Evolutionary conservation across 176 grass and related monocot genomes (phyloP).

Genomic region (Eragrostis curvula): DNA sequence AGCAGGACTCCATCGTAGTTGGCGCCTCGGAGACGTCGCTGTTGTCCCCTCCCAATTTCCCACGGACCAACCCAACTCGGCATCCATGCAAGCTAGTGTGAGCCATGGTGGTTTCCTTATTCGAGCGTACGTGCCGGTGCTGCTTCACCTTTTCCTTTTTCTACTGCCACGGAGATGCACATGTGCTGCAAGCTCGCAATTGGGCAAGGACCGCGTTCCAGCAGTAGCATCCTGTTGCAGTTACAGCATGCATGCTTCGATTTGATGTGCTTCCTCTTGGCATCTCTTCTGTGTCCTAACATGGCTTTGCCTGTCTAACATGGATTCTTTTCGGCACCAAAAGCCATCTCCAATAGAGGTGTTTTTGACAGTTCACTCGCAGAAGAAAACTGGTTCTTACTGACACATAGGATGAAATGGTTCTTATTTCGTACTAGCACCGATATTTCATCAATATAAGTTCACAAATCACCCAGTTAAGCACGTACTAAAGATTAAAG

Average conservation of each 20-base stretch:
- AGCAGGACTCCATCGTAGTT: background rate
- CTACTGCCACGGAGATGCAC: background rate
- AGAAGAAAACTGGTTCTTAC: no score
- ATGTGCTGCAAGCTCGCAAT: slow-evolving; percentile 8
- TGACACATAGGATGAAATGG: no score
- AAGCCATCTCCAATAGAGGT: background rate
- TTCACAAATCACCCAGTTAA: no score
- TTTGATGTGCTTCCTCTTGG: background rate
- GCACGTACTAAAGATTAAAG: no score
- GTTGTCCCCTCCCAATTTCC: background rate
- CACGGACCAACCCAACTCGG: background rate
- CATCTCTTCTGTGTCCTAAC: background rate
- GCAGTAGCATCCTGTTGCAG: slow-evolving; percentile 1
- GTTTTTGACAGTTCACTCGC: no score
- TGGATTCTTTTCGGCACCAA: background rate
- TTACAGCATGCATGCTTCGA: background rate
- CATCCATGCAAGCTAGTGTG: background rate
- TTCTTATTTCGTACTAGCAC: no score
- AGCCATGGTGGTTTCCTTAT: slow-evolving; percentile 29
- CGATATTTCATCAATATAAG: no score
- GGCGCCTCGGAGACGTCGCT: slow-evolving; percentile 13
- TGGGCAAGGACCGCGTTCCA: background rate
- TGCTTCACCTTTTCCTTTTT: background rate
- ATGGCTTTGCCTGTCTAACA: background rate
- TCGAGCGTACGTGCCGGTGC: slow-evolving; percentile 33